Conservation (phyloP, 2,329 filamentous ascomycete genomes). For the Aureobasidium zeae region DNA sequence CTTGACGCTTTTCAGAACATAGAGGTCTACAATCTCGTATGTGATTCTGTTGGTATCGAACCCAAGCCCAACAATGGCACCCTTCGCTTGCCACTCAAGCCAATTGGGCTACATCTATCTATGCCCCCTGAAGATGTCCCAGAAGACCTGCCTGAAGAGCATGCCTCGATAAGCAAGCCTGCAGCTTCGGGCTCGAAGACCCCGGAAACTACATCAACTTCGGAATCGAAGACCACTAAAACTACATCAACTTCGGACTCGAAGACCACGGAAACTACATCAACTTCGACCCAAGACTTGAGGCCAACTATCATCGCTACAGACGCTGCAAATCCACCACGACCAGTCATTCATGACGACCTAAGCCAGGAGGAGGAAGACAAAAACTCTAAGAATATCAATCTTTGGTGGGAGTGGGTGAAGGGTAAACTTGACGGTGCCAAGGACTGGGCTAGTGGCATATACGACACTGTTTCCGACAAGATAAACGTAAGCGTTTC, state of each 20-base stretch:
- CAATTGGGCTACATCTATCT: conserved; percentile 49
- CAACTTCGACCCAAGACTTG: neutral
- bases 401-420: conserved; percentile 27
- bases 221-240: too few relatives aligned
- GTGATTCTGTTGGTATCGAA: conserved; percentile 68
- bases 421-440: conserved; percentile 25
- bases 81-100: conserved; percentile 58
- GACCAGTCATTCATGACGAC: conserved; percentile 16
- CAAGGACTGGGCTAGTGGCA: conserved; percentile 26
- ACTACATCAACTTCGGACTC: neutral
- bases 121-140: conserved; percentile 18
- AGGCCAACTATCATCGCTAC: neutral
- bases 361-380: conserved; percentile 17
- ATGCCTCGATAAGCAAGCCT: too few relatives aligned
- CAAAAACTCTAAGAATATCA: conserved; percentile 17
- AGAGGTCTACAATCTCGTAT: conserved; percentile 90
- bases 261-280: neutral
- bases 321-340: neutral
- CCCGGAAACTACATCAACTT: neutral
- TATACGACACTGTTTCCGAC: conserved; percentile 18
- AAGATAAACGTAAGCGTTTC: too few relatives aligned
- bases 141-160: conserved; percentile 19
- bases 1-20: conserved; percentile 83
- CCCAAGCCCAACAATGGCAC: conserved; percentile 83
- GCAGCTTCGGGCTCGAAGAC: neutral